These are phyloP conservation scores for Fusarium papillatum DNA, from an alignment of 2,329 filamentous ascomycete genomes.

Conservation along the genomic window DNA sequence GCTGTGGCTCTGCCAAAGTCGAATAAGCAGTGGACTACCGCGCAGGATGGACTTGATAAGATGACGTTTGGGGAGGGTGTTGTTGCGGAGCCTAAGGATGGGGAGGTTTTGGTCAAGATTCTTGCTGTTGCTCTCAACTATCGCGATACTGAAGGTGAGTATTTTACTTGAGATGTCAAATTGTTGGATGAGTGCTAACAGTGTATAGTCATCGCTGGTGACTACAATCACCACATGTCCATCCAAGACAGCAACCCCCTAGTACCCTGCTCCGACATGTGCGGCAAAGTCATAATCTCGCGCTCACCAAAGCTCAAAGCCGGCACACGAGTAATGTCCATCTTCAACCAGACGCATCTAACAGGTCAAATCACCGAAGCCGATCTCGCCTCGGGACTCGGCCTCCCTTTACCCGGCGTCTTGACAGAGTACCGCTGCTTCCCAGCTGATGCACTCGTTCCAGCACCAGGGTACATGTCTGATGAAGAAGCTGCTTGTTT, in stretches of 20 bases:
- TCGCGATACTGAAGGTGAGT: conserved; percentile 62
- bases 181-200: neutral
- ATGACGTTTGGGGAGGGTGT: conserved; percentile 59
- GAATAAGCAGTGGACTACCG: conserved; percentile 67
- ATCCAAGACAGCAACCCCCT: conserved; percentile 57
- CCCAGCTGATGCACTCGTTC: conserved; percentile 66
- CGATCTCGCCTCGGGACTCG: conserved; percentile 70
- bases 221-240: conserved; percentile 75
- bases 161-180: neutral
- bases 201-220: conserved; percentile 70
- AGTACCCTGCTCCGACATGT: conserved; percentile 80
- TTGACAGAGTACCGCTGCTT: conserved; percentile 73
- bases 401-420: conserved; percentile 70
- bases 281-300: conserved; percentile 69
- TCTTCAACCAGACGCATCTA: conserved; percentile 71
- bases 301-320: conserved; percentile 58
- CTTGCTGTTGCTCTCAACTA: conserved; percentile 63
- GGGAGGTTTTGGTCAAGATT: conserved; percentile 66
- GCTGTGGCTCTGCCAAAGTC: conserved; percentile 37
- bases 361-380: conserved; percentile 70
- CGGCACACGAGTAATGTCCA: conserved; percentile 77
- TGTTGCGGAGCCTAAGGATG: conserved; percentile 61
- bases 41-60: conserved; percentile 68
- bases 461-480: conserved; percentile 67
- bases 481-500: conserved; percentile 72